Conservation (phyloP, 169 alveolate genomes). For the Neospora caninum region DNA sequence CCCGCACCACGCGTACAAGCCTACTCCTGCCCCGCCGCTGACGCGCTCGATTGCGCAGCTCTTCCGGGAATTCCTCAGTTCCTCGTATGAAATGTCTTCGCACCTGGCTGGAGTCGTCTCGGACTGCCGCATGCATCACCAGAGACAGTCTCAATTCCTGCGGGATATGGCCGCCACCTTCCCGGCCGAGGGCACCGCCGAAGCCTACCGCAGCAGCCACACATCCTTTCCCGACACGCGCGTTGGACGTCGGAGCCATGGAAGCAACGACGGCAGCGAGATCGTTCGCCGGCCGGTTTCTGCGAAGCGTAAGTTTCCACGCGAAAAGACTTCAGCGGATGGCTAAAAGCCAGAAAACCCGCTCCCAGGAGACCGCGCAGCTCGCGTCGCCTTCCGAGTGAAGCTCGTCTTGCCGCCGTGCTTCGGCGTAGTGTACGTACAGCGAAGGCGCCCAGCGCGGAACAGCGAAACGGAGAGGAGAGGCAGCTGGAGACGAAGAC, state of each 20-base stretch:
- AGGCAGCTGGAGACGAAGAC: too few species aligned
- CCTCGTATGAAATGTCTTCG: neutral
- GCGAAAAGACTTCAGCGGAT: too few species aligned
- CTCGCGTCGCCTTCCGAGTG: too few species aligned
- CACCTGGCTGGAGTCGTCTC: neutral
- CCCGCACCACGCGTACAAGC: conserved; percentile 2
- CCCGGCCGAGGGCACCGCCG: neutral
- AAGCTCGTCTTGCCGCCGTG: too few species aligned
- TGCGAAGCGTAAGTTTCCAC: too few species aligned
- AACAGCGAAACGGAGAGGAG: too few species aligned
- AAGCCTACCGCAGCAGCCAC: neutral
- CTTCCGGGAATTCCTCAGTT: neutral
- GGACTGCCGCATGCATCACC: neutral
- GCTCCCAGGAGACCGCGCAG: too few species aligned
- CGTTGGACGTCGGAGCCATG: neutral
- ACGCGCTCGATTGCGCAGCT: neutral
- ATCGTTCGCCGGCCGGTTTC: neutral
- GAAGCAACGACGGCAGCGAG: neutral
- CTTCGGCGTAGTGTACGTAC: too few species aligned
- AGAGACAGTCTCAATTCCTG: neutral
- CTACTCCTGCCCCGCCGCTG: neutral
- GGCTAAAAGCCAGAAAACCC: too few species aligned
- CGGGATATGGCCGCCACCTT: neutral
- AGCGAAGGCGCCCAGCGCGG: too few species aligned
- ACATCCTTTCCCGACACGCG: neutral